Evolutionary conservation across 2,329 filamentous ascomycete genomes (phyloP), one percentile per base, ranked within the genome.

Genomic region (Periglandula ipomoeae): DNA sequence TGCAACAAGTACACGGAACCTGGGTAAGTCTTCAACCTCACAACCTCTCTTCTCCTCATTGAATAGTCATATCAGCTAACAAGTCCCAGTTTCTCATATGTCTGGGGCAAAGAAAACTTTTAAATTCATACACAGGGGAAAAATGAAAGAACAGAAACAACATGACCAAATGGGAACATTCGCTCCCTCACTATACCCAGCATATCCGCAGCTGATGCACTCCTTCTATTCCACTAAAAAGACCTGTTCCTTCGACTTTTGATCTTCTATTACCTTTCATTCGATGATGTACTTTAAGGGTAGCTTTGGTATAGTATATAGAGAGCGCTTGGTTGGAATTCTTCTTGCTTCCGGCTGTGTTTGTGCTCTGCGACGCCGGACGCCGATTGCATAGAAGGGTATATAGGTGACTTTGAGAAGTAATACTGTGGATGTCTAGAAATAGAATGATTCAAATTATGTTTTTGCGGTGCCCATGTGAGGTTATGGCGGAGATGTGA

Each of bases 1-100:
- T 93, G 87, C 68, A 93, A 91, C 65, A 88, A 88, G 74, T 91
- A 91, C 70, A 87, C 84, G 50, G 86, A 90, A 61, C 85, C 86
- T 62, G 86, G 80, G 73, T 87, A 75, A 73, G 81, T 56, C 15
- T 27, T 44, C 15, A 3, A 55, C 49, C 54, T 54, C 44, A 6
- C 15, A 3, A n/a, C 23, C 15, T 3, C 5, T 17, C 20, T 23
- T 17, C 17, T 40, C 17, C 27, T 45, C 50, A 55, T 52, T 63
- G 66, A 59, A 66, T 58, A 26, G 17, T 23, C 24, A 48, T 19
- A 9, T 22, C 20, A 43, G 44, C 55, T 55, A 44, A 56, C 44
- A 2, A 24, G 5, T 11, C 10, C 9, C 49, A 79, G 79, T 34
- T 84, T 83, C 65, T 78, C 75, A 43, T 84, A 80, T 57, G 78